Conservation (phyloP, 2,329 filamentous ascomycete species). For the Ascochyta clinopodiicola region DNA sequence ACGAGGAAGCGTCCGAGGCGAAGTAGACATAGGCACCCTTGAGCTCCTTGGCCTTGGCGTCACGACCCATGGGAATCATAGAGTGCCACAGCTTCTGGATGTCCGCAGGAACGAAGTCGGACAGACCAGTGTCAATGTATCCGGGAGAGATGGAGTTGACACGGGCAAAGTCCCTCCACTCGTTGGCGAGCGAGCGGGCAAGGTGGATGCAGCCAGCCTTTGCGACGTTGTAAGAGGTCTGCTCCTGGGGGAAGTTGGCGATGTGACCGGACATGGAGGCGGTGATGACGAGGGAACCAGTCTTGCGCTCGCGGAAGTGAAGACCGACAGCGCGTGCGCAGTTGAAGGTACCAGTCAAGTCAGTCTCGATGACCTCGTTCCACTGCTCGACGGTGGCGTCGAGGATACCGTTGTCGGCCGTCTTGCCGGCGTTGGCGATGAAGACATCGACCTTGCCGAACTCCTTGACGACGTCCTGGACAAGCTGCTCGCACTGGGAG, state of each 20-base stretch:
- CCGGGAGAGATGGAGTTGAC: slow-evolving; percentile 73
- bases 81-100: slow-evolving; percentile 76
- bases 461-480: slow-evolving; percentile 68
- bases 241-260: slow-evolving; percentile 81
- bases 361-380: slow-evolving; percentile 81
- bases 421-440: slow-evolving; percentile 74
- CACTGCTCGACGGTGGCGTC: slow-evolving; percentile 74
- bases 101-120: slow-evolving; percentile 70
- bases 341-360: slow-evolving; percentile 86
- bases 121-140: slow-evolving; percentile 72
- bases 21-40: slow-evolving; percentile 85
- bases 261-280: slow-evolving; percentile 80
- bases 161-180: slow-evolving; percentile 73
- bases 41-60: slow-evolving; percentile 76
- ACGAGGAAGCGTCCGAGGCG: slow-evolving; percentile 81
- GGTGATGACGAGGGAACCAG: slow-evolving; percentile 70
- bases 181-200: slow-evolving; percentile 69
- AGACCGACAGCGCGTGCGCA: slow-evolving; percentile 87
- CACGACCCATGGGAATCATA: slow-evolving; percentile 81
- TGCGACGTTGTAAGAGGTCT: slow-evolving; percentile 56
- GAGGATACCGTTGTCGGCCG: slow-evolving; percentile 71
- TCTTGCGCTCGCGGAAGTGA: slow-evolving; percentile 73
- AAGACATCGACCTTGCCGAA: slow-evolving; percentile 74
- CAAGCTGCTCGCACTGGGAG: slow-evolving; percentile 62
- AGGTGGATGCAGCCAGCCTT: slow-evolving; percentile 73